phyloP scores from a whole-genome alignment of 1,139 yeast genomes.

The Casaregolazyma suthepensis region DNA sequence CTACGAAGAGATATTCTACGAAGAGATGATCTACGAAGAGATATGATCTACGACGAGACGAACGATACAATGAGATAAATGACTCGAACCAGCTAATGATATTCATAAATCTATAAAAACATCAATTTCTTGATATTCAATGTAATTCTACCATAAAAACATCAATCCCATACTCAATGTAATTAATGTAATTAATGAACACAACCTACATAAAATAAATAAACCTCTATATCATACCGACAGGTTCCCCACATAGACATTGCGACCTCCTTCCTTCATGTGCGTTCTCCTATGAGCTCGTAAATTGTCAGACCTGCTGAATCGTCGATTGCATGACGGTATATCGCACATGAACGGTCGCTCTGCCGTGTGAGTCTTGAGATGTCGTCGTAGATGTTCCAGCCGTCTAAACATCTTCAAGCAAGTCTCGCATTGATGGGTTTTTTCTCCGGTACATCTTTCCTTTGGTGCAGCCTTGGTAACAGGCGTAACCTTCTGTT shows the following conservation, averaged over 20 bases:
- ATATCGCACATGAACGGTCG: constrained; percentile 75
- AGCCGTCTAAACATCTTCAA: constrained; percentile 87
- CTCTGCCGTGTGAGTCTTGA: constrained; percentile 82
- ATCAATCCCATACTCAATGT: neutral
- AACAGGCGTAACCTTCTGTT: neutral
- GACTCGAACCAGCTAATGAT: too few relatives aligned
- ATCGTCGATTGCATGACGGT: constrained; percentile 60
- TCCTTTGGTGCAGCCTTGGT: neutral
- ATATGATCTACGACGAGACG: too few relatives aligned
- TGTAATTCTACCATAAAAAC: neutral
- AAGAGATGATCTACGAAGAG: neutral
- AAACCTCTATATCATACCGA: constrained; percentile 4
- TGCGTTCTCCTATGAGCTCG: constrained; percentile 76
- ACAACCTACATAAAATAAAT: constrained; percentile 1
- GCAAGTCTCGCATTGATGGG: constrained; percentile 43
- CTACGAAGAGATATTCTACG: too few relatives aligned
- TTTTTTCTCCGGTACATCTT: constrained; percentile 20
- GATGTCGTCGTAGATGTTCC: constrained; percentile 87
- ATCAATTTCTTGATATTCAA: constrained; percentile 1
- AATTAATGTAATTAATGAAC: neutral
- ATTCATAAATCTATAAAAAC: neutral
- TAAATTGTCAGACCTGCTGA: constrained; percentile 72
- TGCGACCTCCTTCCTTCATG: constrained; percentile 45
- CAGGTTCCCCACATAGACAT: constrained; percentile 36
- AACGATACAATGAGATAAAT: too few relatives aligned